Conservation (phyloP, 345 rosid species). For the Eucalyptus brandiana region DNA sequence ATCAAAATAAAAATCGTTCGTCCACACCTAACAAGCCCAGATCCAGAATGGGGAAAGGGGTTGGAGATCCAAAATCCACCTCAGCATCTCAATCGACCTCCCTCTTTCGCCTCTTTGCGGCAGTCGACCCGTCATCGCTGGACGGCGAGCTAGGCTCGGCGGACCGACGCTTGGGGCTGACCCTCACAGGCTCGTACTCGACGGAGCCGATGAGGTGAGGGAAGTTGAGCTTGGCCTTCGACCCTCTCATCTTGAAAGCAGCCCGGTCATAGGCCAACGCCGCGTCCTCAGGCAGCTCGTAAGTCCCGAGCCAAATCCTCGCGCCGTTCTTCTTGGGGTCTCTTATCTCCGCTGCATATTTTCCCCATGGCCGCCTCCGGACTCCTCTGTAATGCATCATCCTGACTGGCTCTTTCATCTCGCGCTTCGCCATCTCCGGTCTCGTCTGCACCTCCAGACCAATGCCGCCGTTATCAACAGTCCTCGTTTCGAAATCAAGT, state of each 20-base stretch:
- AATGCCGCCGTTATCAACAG: background rate
- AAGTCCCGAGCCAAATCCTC: slow-evolving; percentile 41
- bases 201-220: slow-evolving; percentile 19
- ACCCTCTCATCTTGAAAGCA: slow-evolving; percentile 32
- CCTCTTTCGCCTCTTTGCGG: background rate
- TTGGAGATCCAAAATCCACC: background rate
- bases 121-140: background rate
- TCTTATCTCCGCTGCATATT: slow-evolving; percentile 37
- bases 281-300: slow-evolving; percentile 34
- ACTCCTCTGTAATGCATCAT: slow-evolving; percentile 24
- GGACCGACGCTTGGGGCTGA: slow-evolving; percentile 20
- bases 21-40: background rate
- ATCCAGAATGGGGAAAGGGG: background rate
- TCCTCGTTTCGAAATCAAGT: background rate
- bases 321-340: slow-evolving; percentile 40
- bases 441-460: background rate
- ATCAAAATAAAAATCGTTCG: background rate
- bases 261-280: slow-evolving; percentile 40
- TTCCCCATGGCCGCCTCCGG: slow-evolving; percentile 44
- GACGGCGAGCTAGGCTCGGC: slow-evolving; percentile 1
- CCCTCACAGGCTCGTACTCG: slow-evolving; percentile 19
- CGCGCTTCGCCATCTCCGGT: background rate
- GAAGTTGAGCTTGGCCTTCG: slow-evolving; percentile 33
- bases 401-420: background rate
- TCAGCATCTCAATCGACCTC: background rate